phyloP scores from a whole-genome alignment of 1,284 basidiomycete genomes.

The Volvariella volvacea region DNA sequence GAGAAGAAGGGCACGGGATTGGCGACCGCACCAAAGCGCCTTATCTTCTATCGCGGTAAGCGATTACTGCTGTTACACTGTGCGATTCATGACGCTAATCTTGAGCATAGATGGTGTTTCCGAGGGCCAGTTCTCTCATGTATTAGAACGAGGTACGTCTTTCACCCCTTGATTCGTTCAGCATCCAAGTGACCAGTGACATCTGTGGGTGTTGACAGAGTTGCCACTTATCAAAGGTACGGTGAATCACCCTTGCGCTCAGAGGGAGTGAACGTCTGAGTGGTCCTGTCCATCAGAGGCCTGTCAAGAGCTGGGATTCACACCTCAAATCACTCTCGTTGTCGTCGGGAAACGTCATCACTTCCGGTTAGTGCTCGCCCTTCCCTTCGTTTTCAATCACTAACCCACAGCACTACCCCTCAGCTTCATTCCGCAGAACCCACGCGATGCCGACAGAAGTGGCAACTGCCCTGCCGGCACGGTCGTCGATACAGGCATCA shows the following conservation, averaged over 20 bases:
- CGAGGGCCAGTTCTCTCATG: conserved; percentile 66
- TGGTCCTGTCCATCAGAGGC: conserved; percentile 39
- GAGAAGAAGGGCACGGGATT: conserved; percentile 39
- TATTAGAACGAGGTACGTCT: conserved; percentile 43
- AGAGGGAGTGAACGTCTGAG: too few species aligned
- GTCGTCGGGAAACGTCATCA: conserved; percentile 74
- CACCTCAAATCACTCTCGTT: conserved; percentile 60
- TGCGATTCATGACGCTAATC: background rate
- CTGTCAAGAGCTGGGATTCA: conserved; percentile 40
- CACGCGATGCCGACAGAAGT: conserved; percentile 29
- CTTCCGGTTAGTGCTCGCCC: conserved; percentile 37
- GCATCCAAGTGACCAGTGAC: too few species aligned
- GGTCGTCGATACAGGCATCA: conserved; percentile 53
- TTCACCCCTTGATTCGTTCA: too few species aligned
- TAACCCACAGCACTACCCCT: background rate
- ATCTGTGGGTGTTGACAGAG: conserved; percentile 36
- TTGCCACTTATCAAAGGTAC: conserved; percentile 46
- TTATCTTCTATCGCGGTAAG: conserved; percentile 69
- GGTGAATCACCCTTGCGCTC: too few species aligned
- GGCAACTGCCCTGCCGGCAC: conserved; percentile 62
- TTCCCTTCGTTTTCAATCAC: background rate
- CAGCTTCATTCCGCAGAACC: conserved; percentile 48
- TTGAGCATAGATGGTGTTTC: conserved; percentile 57
- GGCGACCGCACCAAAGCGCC: conserved; percentile 46
- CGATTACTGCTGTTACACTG: background rate